Percentiles rank a stretch among this genome's conserved stretches.
Conservation (phyloP, 2,329 filamentous ascomycete species). For the Arthrinium phaeospermum region DNA sequence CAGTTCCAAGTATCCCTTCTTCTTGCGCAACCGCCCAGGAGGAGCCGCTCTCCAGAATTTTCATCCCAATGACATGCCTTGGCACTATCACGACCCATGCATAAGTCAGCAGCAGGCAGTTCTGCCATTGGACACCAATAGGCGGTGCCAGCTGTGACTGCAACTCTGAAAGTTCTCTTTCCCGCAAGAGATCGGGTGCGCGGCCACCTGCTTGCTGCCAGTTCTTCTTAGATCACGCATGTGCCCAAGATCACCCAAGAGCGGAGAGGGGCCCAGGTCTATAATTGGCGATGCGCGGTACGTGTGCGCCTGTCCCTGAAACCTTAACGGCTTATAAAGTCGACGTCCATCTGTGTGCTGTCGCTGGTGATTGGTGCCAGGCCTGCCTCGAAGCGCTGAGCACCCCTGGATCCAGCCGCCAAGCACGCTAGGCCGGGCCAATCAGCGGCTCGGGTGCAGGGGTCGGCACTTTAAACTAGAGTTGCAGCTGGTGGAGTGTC, state of each 20-base stretch:
- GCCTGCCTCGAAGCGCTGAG: background rate
- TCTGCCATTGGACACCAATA: background rate
- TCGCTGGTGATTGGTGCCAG: background rate
- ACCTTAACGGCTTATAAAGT: background rate
- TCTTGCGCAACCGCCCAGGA: constrained; percentile 18
- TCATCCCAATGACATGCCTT: constrained; percentile 9
- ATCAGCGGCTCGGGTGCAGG: background rate
- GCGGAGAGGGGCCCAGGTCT: background rate
- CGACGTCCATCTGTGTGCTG: constrained; percentile 4
- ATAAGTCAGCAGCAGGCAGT: background rate
- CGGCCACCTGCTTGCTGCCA: background rate
- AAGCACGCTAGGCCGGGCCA: background rate
- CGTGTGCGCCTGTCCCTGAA: background rate
- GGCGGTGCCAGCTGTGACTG: background rate
- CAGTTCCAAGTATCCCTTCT: background rate
- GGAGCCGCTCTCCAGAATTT: constrained; percentile 19
- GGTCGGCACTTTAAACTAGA: constrained; percentile 11
- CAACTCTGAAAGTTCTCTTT: background rate
- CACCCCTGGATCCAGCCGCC: background rate
- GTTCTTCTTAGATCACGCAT: background rate
- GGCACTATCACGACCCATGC: constrained; percentile 15
- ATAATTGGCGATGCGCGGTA: constrained; percentile 4
- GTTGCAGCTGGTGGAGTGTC: constrained; percentile 10
- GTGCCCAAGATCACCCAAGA: background rate
- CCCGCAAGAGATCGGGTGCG: background rate